Evolutionary conservation across 345 rosid species (phyloP).

Genomic region (Pistacia integerrima): DNA sequence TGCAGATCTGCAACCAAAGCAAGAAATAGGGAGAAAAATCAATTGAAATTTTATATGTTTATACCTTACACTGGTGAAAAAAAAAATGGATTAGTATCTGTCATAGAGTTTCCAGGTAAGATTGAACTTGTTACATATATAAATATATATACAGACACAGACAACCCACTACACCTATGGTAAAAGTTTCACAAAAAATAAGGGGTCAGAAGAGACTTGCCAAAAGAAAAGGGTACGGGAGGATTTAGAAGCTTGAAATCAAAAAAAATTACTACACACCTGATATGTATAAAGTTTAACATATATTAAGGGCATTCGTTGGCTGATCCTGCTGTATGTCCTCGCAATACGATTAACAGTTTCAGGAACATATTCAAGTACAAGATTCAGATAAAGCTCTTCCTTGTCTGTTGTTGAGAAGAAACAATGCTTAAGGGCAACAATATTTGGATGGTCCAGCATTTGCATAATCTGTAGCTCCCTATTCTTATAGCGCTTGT

Average conservation of each 20-base stretch:
- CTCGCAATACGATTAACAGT: constrained; percentile 79
- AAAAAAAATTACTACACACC: constrained; percentile 39
- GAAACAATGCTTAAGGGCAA: constrained; percentile 84
- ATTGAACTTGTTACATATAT: neutral
- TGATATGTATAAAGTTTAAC: constrained; percentile 95
- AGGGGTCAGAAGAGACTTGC: constrained; percentile 2
- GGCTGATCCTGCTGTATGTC: constrained; percentile 77
- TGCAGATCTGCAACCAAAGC: constrained; percentile 70
- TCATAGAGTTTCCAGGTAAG: neutral
- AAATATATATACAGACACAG: neutral
- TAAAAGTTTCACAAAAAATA: neutral
- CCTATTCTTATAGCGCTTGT: constrained; percentile 95
- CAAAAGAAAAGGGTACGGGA: neutral
- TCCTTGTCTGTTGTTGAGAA: constrained; percentile 94
- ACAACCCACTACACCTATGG: neutral
- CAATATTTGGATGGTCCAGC: constrained; percentile 92
- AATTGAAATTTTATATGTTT: neutral
- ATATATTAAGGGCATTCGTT: constrained; percentile 88
- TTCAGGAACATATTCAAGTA: constrained; percentile 95
- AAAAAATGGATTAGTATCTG: neutral
- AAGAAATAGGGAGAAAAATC: constrained; percentile 16
- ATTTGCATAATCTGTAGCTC: constrained; percentile 91
- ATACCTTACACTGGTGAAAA: neutral
- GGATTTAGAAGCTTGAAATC: constrained; percentile 1
- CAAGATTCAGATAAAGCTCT: constrained; percentile 94